Evolutionary conservation across 2,329 filamentous ascomycete genomes (phyloP), one percentile per base, ranked within the genome.

Genomic region (Colletotrichum sansevieriae): DNA sequence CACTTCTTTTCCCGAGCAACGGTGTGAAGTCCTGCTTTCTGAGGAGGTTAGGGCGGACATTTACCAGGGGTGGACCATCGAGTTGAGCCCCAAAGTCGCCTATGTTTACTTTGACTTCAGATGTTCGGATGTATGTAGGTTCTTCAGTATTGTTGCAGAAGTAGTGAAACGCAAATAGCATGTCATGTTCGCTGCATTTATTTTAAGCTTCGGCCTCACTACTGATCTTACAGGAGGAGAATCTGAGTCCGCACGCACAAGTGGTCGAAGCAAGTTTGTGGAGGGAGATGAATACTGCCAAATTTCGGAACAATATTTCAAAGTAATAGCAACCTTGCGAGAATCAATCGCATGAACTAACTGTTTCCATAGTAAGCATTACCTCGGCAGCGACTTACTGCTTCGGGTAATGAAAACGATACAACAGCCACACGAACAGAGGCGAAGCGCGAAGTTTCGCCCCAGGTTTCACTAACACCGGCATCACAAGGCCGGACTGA

Each of bases 391-490:
- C 20, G 4, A 46, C 39, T 18, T 10, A 29, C 10, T 9, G 20
- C 39, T 47, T 29, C 46, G 3, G 22, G 54, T 47, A 39, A 9
- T 54, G 61, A 41, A 15, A 59, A 68, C 46, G 46, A 68, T 15
- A 37, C 29, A 33, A 3, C 39, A 33, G 29, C 11, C 20, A 18
- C 54, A 11, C 2, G 20, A 55, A 61, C 46, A 54, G 61, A 55
- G 46, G 29, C 37, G 18, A 47, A 29, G 12, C 39, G 47, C 54
- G 22, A 55, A n/a, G 65, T 68, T 68, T 68, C 65, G 65, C 43
- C 35, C 61, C 22, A 37, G 18, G 62, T 68, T 68, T 68, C 65
- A 68, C 18, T 6, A 44, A 47, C 10, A n/a, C 41, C 35, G 39
- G 55, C 35, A 65, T 68, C 49, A 35, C 43, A n/a, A 41, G 47